Evolutionary conservation across 306 rosid genomes (phyloP).

Genomic region (Betula pendula): DNA sequence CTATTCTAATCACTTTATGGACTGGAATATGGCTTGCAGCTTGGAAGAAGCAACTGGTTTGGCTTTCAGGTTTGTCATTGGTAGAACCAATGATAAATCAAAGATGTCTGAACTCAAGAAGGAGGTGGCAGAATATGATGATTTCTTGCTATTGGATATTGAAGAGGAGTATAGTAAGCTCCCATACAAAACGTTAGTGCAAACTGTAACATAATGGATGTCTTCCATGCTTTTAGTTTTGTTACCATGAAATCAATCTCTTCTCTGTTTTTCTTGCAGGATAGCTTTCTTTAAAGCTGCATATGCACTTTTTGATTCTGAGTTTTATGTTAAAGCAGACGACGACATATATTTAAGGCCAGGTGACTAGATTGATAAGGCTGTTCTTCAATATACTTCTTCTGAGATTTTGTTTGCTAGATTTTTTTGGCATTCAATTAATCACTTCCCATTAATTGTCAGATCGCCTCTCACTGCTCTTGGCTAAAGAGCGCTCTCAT

Average conservation of each 20-base stretch:
- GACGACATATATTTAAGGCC: constrained; percentile 98
- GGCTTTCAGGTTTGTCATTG: constrained; percentile 89
- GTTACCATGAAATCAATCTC: constrained; percentile 24
- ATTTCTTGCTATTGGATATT: constrained; percentile 81
- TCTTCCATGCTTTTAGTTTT: constrained; percentile 17
- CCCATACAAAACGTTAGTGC: constrained; percentile 98
- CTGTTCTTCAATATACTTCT: constrained; percentile 12
- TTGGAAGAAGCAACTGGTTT: constrained; percentile 97
- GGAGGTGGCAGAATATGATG: constrained; percentile 77
- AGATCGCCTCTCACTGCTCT: constrained; percentile 86
- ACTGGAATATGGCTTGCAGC: constrained; percentile 53
- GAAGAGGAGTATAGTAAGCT: constrained; percentile 99
- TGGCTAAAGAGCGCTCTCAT: constrained; percentile 81
- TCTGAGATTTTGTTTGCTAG: constrained; percentile 21
- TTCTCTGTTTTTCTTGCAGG: constrained; percentile 45
- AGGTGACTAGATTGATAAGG: constrained; percentile 46
- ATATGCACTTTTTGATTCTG: constrained; percentile 80
- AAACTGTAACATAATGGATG: constrained; percentile 22
- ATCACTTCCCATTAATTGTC: constrained; percentile 36
- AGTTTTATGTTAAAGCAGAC: constrained; percentile 91
- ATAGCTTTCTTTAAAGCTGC: constrained; percentile 98
- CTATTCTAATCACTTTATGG: constrained; percentile 1
- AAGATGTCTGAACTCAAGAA: constrained; percentile 71
- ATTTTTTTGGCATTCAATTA: constrained; percentile 22
- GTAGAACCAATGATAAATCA: constrained; percentile 60